Percentiles rank a stretch among this genome's conserved stretches.
Conservation (phyloP, 257 asterid species). For the Solanum clarkiae region DNA sequence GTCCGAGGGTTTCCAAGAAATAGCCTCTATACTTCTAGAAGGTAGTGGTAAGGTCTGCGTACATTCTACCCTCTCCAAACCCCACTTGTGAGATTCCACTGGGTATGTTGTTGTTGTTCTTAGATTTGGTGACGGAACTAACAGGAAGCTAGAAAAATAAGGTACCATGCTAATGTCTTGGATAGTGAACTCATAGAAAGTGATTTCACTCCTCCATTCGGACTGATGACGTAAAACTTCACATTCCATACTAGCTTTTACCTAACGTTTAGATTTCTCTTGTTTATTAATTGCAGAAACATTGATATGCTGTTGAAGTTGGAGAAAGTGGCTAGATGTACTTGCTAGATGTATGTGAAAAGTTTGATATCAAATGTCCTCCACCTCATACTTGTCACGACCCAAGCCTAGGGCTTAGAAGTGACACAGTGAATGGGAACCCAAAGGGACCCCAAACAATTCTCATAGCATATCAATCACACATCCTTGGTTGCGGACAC, state of each 20-base stretch:
- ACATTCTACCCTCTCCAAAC: no score
- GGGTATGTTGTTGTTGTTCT: no score
- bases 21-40: no score
- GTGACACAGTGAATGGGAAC: no score
- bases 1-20: background rate
- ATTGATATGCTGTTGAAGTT: background rate
- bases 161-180: background rate
- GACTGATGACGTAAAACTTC: background rate
- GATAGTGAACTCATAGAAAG: background rate
- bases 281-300: background rate
- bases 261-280: background rate
- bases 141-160: background rate
- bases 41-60: no score
- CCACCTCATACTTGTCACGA: background rate
- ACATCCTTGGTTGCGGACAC: no score
- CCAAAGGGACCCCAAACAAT: no score
- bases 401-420: no score
- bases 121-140: background rate
- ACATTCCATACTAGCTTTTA: background rate
- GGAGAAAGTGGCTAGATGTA: background rate
- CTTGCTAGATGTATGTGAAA: background rate
- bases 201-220: conserved; percentile 1
- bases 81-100: no score
- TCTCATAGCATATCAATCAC: no score
- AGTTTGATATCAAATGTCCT: background rate